Evolutionary conservation across 306 rosid genomes (phyloP), one percentile per base, ranked within the genome.

Genomic region (Rubus parviflorus): DNA sequence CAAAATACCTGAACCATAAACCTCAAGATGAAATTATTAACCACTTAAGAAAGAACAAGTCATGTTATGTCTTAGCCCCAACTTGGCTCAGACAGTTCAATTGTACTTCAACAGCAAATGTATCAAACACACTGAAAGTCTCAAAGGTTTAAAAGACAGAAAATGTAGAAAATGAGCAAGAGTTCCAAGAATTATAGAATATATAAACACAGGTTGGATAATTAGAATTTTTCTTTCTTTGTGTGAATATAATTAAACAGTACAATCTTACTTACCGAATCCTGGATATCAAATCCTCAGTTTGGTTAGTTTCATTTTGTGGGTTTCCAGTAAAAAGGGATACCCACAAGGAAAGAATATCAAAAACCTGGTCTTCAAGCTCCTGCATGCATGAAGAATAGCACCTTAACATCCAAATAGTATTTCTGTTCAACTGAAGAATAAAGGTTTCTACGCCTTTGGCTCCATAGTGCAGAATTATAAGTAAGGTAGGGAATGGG

Each of bases 271-370:
- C 91, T 87, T 81, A 94, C 98, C 85, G 74, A 82, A 95, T 86
- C 83, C 81, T 90, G 70, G 92, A 87, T 74, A 73, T 53, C 85
- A 92, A 85, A 82, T 92, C 96, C 53, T 77, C 96, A 85, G 86
- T 81, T 78, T 85, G 84, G 56, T 71, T 75, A 52, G 81, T 78
- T 86, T 90, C 97, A 66, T 83, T 75, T 73, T 88, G 92, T 30
- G 90, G 90, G 80, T 86, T 91, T 76, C 88, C 94, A 64, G 81
- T 70, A 83, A 95, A 95, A 72, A 89, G 84, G 64, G 88, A 78
- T 73, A 92, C 93, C 97, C 97, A 92, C 56, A 95, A 83, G 83
- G 97, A 88, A 90, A 92, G 97, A 73, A 95, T 90, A 85, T 95
- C 97, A 83, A 95, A 95, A 70, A 87, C 93, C 81, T 92, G 92